Evolutionary conservation across 2,329 filamentous ascomycete species (phyloP).

Genomic region (Trichoderma sp.): DNA sequence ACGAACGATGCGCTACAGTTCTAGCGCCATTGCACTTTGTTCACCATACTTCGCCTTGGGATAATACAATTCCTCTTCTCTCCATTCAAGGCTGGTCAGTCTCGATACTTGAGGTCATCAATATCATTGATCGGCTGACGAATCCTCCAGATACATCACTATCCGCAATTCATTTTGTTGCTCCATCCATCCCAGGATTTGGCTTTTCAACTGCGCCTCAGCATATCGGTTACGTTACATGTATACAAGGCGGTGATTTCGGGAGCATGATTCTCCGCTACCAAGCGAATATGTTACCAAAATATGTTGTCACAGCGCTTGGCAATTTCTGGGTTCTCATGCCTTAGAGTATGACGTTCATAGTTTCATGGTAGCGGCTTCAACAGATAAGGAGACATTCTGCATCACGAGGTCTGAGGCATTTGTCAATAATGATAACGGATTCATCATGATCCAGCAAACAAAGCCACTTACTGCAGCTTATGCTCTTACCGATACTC

Average conservation of each 20-base stretch:
- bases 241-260: constrained; percentile 6
- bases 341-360: not conserved
- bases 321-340: constrained; percentile 12
- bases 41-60: not conserved
- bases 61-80: constrained; percentile 60
- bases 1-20: not conserved
- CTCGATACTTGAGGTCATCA: constrained; percentile 68
- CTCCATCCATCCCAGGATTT: constrained; percentile 62
- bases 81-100: constrained; percentile 74
- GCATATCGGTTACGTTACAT: not conserved
- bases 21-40: constrained; percentile 4
- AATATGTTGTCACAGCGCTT: not conserved
- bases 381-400: not conserved
- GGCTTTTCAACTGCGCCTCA: constrained; percentile 37
- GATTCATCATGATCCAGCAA: not conserved
- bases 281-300: not conserved
- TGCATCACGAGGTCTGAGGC: not conserved
- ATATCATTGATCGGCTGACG: constrained; percentile 59
- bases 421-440: not conserved
- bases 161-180: constrained; percentile 59
- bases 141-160: constrained; percentile 34
- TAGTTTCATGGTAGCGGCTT: not conserved
- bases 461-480: constrained; percentile 2
- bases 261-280: constrained; percentile 4
- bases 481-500: constrained; percentile 6